A percentile compares a stretch with the other conserved stretches of the same genome.
Conservation (phyloP, 2,329 filamentous ascomycete species). For the Aureobasidium melanogenum region DNA sequence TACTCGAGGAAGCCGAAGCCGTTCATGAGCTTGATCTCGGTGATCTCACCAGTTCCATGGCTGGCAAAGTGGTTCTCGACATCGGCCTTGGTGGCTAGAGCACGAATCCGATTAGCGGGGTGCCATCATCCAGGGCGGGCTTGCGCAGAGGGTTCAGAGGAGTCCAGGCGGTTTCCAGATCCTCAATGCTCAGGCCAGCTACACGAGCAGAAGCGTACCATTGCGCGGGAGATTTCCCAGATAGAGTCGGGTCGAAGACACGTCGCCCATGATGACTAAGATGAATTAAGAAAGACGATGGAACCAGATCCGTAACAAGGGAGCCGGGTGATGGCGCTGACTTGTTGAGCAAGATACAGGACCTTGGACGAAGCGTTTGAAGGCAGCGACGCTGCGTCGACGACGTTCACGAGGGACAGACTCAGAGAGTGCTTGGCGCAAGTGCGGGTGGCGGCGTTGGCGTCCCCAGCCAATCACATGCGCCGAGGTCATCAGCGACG, state of each 20-base stretch:
- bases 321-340: neutral
- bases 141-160: neutral
- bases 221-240: constrained; percentile 94
- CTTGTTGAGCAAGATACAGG: neutral
- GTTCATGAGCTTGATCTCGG: constrained; percentile 99
- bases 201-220: constrained; percentile 53
- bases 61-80: constrained; percentile 92
- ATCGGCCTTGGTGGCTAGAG: constrained; percentile 86
- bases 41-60: constrained; percentile 95
- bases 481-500: constrained; percentile 2
- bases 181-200: constrained; percentile 14
- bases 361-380: neutral
- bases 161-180: constrained; percentile 11
- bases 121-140: constrained; percentile 19
- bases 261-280: constrained; percentile 61
- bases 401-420: neutral
- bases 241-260: constrained; percentile 91
- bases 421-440: neutral
- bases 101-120: constrained; percentile 39
- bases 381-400: neutral
- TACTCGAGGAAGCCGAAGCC: constrained; percentile 99
- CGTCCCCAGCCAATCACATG: neutral
- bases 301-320: constrained; percentile 6
- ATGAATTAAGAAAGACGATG: neutral
- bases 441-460: neutral